A percentile compares a stretch with the other conserved stretches of the same genome.
phyloP scores from a whole-genome alignment of 2,329 filamentous ascomycete genomes.

The Diaporthe nobilis region DNA sequence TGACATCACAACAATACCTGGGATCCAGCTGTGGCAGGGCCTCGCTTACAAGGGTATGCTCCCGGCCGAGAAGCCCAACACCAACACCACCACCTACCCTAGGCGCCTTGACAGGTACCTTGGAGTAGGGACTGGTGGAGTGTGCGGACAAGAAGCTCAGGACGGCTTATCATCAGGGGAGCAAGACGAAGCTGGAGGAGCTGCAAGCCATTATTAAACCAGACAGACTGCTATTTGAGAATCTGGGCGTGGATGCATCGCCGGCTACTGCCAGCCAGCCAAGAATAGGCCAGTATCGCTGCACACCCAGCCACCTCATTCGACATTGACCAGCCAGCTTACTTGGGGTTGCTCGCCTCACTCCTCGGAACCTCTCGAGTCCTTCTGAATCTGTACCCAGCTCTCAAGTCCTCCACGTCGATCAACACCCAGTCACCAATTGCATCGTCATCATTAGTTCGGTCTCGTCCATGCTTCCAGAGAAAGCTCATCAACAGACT shows the following conservation, averaged over 20 bases:
- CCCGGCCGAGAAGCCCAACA: constrained; percentile 26
- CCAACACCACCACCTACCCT: constrained; percentile 15
- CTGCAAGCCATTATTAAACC: not conserved
- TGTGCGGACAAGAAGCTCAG: not conserved
- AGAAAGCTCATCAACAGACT: not conserved
- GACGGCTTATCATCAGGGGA: not conserved
- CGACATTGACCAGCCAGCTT: constrained; percentile 33
- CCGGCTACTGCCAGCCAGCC: not conserved
- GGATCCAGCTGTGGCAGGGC: constrained; percentile 9
- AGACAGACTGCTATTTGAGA: not conserved
- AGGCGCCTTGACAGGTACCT: not conserved
- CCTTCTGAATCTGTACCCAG: not conserved
- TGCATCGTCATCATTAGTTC: not conserved
- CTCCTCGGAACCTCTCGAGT: not conserved
- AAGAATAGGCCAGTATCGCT: constrained; percentile 8
- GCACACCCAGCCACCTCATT: constrained; percentile 42
- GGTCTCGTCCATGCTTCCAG: not conserved
- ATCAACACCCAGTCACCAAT: not conserved
- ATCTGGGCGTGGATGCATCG: not conserved
- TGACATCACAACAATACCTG: constrained; percentile 42
- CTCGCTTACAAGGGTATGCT: constrained; percentile 27
- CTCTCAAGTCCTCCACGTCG: no score
- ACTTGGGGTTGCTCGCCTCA: constrained; percentile 19
- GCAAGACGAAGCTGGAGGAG: not conserved
- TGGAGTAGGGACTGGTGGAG: not conserved